phyloP scores from a whole-genome alignment of 345 rosid genomes.

The Sonneratia alba region DNA sequence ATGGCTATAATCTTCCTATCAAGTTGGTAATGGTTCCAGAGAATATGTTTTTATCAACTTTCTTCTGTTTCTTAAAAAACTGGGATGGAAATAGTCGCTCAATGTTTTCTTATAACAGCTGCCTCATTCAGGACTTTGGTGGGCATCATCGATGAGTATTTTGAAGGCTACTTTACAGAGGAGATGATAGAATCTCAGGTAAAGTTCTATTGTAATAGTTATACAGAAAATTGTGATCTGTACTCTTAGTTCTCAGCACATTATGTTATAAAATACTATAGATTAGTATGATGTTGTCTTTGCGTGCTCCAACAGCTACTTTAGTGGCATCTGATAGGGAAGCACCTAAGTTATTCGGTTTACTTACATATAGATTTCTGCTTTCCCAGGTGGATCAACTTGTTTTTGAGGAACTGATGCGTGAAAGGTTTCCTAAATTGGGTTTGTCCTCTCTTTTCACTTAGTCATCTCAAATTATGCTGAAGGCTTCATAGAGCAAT shows the following conservation, averaged over 20 bases:
- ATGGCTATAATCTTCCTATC: neutral
- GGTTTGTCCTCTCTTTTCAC: constrained; percentile 51
- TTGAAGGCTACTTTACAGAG: constrained; percentile 82
- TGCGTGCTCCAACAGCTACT: neutral
- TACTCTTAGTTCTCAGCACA: neutral
- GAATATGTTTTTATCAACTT: neutral
- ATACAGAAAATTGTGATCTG: neutral
- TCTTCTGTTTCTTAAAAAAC: neutral
- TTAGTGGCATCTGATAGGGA: neutral
- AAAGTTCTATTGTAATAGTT: neutral
- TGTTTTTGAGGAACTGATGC: constrained; percentile 86
- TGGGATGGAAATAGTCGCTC: constrained; percentile 1
- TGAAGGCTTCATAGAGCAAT: constrained; percentile 24
- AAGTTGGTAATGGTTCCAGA: neutral
- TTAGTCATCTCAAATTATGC: constrained; percentile 7
- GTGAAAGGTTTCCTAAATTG: constrained; percentile 88
- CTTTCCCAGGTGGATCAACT: constrained; percentile 85
- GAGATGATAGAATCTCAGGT: constrained; percentile 99
- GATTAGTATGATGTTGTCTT: neutral
- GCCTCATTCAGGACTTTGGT: constrained; percentile 64
- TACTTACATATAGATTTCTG: neutral
- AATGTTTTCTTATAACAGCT: constrained; percentile 3
- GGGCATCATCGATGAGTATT: constrained; percentile 85
- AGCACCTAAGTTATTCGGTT: constrained; percentile 2
- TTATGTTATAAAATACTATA: neutral